phyloP scores from a whole-genome alignment of 78 protist species.

The slime mould (Dictyostelium discoideum) region dicty_2.7 NC_007090.3:4132001-4132500 shows the following conservation, averaged over 20 bases:
- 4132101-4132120: slow-evolving; percentile 46
- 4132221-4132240: too few relatives aligned
- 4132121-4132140: slow-evolving; percentile 25
- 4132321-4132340: slow-evolving; percentile 36
- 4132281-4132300: too few relatives aligned
- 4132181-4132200: background rate
- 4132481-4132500: slow-evolving; percentile 61
- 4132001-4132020: background rate
- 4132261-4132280: too few relatives aligned
- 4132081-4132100: slow-evolving; percentile 47
- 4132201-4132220: too few relatives aligned
- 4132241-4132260: too few relatives aligned
- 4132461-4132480: slow-evolving; percentile 34
- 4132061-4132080: slow-evolving; percentile 7
- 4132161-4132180: too few relatives aligned
- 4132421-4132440: slow-evolving; percentile 82
- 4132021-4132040: background rate
- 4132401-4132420: slow-evolving; percentile 62
- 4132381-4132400: slow-evolving; percentile 69
- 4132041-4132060: background rate
- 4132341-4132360: slow-evolving; percentile 79
- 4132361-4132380: slow-evolving; percentile 82
- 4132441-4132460: slow-evolving; percentile 76
- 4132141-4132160: background rate
- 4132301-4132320: slow-evolving; percentile 51